phyloP scores from a whole-genome alignment of 2,329 filamentous ascomycete genomes.

The Curvularia hawaiiensis region DNA sequence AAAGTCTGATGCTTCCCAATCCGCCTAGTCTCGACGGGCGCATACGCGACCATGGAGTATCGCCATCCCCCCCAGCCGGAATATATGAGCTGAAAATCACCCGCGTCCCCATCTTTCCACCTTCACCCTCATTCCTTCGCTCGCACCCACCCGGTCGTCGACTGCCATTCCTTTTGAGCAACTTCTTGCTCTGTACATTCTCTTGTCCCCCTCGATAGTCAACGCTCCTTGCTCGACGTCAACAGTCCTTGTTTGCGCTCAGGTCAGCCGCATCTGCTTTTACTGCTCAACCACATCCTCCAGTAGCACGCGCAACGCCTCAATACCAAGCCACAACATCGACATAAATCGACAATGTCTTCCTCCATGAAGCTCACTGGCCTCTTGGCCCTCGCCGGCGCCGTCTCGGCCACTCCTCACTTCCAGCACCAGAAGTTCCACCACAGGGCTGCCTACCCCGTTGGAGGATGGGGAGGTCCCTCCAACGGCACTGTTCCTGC shows the following conservation, averaged over 20 bases:
- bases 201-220: conserved; percentile 8
- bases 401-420: conserved; percentile 48
- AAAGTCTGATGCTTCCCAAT: conserved; percentile 8
- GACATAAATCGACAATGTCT: conserved; percentile 41
- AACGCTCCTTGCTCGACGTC: conserved; percentile 18
- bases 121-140: conserved; percentile 11
- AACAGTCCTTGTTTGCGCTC: conserved; percentile 17
- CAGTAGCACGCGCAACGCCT: conserved; percentile 7
- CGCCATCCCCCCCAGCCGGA: conserved; percentile 5
- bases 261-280: conserved; percentile 17
- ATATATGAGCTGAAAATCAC: conserved; percentile 13
- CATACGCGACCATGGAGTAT: not conserved
- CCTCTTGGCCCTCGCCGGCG: conserved; percentile 51
- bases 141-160: conserved; percentile 13
- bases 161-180: conserved; percentile 15
- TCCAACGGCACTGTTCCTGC: conserved; percentile 34
- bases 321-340: not conserved
- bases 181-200: conserved; percentile 18
- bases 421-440: conserved; percentile 38
- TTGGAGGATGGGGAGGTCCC: conserved; percentile 36
- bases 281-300: conserved; percentile 10
- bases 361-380: conserved; percentile 46
- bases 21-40: conserved; percentile 2
- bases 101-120: conserved; percentile 6
- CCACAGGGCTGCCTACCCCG: conserved; percentile 37